Evolutionary conservation across 352 stramenopile species (phyloP).

Genomic region (Phytophthora macrochlamydospora): DNA sequence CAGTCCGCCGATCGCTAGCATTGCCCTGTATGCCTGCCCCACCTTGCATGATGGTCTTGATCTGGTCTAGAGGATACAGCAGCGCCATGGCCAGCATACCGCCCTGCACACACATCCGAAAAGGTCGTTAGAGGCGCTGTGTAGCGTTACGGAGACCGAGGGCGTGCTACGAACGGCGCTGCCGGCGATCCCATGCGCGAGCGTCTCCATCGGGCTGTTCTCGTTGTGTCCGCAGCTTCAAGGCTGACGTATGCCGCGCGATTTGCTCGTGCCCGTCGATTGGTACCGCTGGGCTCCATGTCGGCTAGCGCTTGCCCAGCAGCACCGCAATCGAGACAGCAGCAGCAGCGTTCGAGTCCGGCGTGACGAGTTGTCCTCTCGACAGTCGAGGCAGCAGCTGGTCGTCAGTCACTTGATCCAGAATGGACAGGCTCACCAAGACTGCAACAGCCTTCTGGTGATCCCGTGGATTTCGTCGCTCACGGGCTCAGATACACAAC

Average conservation of each 20-base stretch:
- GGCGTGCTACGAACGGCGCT: constrained; percentile 45
- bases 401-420: neutral
- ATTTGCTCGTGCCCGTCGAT: too few relatives aligned
- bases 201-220: constrained; percentile 53
- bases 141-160: neutral
- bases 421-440: neutral
- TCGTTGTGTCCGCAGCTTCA: constrained; percentile 10
- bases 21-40: neutral
- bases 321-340: too few relatives aligned
- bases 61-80: constrained; percentile 87
- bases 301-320: too few relatives aligned
- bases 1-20: neutral
- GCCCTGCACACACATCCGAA: constrained; percentile 32
- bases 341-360: neutral
- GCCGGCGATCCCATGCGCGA: constrained; percentile 69
- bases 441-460: neutral
- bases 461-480: neutral
- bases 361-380: too few relatives aligned
- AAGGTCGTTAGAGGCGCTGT: neutral
- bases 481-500: neutral
- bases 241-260: constrained; percentile 20
- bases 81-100: constrained; percentile 79
- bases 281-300: too few relatives aligned
- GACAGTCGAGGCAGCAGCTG: neutral
- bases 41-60: constrained; percentile 88